Evolutionary conservation across 306 rosid species (phyloP).

Genomic region (Pyrus communis): DNA sequence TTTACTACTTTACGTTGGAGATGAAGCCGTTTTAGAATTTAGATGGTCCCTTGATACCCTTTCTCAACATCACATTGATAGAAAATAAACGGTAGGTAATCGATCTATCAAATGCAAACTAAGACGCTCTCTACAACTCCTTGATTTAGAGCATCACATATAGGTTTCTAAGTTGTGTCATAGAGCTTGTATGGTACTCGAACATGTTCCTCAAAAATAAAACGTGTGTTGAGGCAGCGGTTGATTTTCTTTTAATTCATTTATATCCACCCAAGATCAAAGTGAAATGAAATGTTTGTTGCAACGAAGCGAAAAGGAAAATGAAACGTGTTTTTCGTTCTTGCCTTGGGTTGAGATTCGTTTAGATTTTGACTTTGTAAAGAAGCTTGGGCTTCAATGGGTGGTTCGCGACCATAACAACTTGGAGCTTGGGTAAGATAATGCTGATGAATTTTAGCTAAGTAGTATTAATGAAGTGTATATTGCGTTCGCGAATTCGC

Average conservation of each 20-base stretch:
- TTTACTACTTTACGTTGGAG: background rate
- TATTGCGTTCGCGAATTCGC: too few species aligned
- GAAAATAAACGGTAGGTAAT: constrained; percentile 19
- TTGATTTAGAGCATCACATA: background rate
- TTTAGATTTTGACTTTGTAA: background rate
- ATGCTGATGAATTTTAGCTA: too few species aligned
- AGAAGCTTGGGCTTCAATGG: background rate
- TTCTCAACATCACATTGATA: background rate
- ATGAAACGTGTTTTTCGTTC: background rate
- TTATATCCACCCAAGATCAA: background rate
- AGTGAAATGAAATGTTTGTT: background rate
- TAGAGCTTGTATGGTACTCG: background rate
- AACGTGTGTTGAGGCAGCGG: background rate
- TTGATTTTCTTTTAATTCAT: background rate
- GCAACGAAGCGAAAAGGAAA: too few species aligned
- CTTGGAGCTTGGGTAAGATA: background rate
- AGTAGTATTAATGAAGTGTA: too few species aligned
- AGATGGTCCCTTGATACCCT: background rate
- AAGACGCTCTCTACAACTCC: background rate
- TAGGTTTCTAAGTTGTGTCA: background rate
- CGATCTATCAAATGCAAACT: background rate
- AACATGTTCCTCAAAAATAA: background rate
- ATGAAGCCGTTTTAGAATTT: background rate
- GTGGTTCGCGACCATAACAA: background rate
- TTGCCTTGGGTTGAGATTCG: background rate